Conservation (phyloP, 352 stramenopile genomes). For the Phytopythium montanum region DNA sequence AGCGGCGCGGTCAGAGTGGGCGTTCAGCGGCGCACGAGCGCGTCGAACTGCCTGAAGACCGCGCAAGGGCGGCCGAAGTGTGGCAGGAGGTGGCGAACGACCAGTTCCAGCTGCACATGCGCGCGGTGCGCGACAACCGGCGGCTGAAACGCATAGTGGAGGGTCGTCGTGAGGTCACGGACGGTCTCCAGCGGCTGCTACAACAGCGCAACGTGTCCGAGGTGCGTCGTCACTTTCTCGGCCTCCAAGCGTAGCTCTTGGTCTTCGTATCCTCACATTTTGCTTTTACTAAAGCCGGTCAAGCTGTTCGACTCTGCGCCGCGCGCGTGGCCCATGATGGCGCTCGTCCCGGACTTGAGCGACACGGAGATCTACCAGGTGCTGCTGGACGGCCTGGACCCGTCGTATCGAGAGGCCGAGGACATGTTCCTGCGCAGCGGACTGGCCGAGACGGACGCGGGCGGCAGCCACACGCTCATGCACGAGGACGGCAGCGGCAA, state of each 20-base stretch:
- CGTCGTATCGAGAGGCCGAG: slow-evolving; percentile 30
- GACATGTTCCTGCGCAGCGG: not conserved
- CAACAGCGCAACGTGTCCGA: slow-evolving; percentile 20
- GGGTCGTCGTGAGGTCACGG: slow-evolving; percentile 54
- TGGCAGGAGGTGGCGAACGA: slow-evolving; percentile 38
- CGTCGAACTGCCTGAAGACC: not conserved
- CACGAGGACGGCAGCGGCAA: slow-evolving; percentile 16
- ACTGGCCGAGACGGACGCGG: slow-evolving; percentile 21
- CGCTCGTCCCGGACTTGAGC: slow-evolving; percentile 17
- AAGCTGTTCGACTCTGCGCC: slow-evolving; percentile 24
- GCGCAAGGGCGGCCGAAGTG: slow-evolving; percentile 11
- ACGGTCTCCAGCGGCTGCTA: slow-evolving; percentile 36
- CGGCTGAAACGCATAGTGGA: slow-evolving; percentile 48
- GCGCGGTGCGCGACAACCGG: slow-evolving; percentile 51
- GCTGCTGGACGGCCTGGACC: slow-evolving; percentile 25
- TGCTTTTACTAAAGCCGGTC: slow-evolving; percentile 12
- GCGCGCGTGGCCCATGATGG: slow-evolving; percentile 20
- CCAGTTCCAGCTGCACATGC: slow-evolving; percentile 35
- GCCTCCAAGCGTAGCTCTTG: not conserved
- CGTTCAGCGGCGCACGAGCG: not conserved
- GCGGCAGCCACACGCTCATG: slow-evolving; percentile 7
- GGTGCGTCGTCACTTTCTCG: slow-evolving; percentile 6
- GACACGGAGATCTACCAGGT: slow-evolving; percentile 29
- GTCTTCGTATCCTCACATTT: too few species aligned
- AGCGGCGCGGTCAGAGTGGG: not conserved